Evolutionary conservation across 371 early-diverging fungal genomes (phyloP), one percentile per base, ranked within the genome.

Genomic region (Apophysomyces trapeziformis): DNA sequence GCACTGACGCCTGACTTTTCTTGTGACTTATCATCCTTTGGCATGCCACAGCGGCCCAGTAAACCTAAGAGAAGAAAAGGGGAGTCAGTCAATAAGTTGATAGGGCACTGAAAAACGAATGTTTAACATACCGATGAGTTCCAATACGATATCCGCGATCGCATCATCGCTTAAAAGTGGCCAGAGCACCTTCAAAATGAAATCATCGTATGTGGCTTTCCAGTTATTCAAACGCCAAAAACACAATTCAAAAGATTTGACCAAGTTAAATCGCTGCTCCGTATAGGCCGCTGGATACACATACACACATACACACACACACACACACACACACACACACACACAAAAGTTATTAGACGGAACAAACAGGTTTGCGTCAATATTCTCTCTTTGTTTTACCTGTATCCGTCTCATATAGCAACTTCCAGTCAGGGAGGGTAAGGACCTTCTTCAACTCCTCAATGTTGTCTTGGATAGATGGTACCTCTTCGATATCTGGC

Each of bases 231-330:
- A 11, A 2, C 59, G 68, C 26, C 63, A 68, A 58, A 58, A 62
- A n/a, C 47, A 43, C 18, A 68, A 50, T 26, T 68, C 68, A 47
- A 63, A 63, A 5, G 68, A 58, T 41, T 63, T 68, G 39, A 68
- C 44, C 21, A 68, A 32, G 26, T 58, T 68, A 47, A 68, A 63
- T 26, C 56, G 54, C 12, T 39, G 54, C 37, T 50, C 57, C 14
- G 54, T 11, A 21, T 21, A 50, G 5, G 54, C 11, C 1, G 21
- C 54, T 50, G 32, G 0, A 26, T 26, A 26, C 3, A 26, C 32
- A 26, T 2, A 26, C 32, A 26, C 3, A 26, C 26, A 26, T 2
- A 2, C 26, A 26, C n/a, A 26, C 32, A 26, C 32, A 26, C 32
- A 26, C 3, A 26, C 26, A 26, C 26, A 2, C 26, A 26, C n/a